Conservation (phyloP, 2,329 filamentous ascomycete genomes). For the Colletotrichum theobromicola region DNA sequence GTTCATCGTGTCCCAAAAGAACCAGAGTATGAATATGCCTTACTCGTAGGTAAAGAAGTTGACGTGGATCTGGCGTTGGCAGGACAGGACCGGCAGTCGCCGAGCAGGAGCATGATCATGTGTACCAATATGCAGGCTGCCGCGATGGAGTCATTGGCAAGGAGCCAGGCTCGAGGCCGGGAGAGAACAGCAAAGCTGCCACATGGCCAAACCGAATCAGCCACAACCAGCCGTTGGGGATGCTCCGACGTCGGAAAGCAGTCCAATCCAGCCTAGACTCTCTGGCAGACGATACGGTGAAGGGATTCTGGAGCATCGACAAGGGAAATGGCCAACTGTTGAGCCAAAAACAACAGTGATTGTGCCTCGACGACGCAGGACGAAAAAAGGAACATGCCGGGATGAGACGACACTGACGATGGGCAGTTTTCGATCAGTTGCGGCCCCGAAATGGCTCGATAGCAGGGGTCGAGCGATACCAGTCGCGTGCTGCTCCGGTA, state of each 20-base stretch:
- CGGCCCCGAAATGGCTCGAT: slow-evolving; percentile 18
- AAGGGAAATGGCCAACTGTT: neutral
- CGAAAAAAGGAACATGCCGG: neutral
- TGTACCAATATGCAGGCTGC: neutral
- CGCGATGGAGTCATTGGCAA: slow-evolving; percentile 13
- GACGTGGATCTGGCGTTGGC: neutral
- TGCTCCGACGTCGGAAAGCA: slow-evolving; percentile 9
- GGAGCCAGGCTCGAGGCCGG: neutral
- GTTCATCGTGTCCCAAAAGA: neutral
- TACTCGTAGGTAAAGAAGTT: neutral
- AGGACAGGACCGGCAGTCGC: neutral
- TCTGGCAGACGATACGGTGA: neutral
- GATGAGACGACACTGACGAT: slow-evolving; percentile 13
- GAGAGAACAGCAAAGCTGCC: neutral
- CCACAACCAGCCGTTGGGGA: neutral
- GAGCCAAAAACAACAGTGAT: slow-evolving; percentile 7
- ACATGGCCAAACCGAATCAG: neutral
- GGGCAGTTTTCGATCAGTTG: slow-evolving; percentile 17
- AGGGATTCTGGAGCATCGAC: neutral
- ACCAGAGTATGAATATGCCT: too few species aligned
- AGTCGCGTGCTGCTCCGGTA: slow-evolving; percentile 12
- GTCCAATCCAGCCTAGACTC: neutral
- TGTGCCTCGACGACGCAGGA: neutral
- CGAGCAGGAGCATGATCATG: slow-evolving; percentile 16
- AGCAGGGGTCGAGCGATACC: slow-evolving; percentile 6